Percentiles rank a stretch among this genome's conserved stretches.
phyloP scores from a whole-genome alignment of 1,139 yeast genomes.

The Cylindricascospora bacillispora region DNA sequence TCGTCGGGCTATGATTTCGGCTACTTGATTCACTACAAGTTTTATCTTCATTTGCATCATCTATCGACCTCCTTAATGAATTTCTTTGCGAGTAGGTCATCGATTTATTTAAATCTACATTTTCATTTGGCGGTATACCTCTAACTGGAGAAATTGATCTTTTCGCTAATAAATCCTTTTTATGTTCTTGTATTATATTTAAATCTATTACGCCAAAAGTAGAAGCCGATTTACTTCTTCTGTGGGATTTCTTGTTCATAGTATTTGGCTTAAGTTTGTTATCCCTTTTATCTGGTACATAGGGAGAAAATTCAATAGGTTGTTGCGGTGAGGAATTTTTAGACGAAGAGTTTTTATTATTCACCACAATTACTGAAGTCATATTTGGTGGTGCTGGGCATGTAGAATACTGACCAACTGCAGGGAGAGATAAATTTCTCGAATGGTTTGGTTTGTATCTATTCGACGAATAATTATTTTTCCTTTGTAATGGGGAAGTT shows the following conservation, averaged over 20 bases:
- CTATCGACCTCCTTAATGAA: slow-evolving; percentile 4
- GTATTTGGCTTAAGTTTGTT: too few species aligned
- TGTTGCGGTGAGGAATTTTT: background rate
- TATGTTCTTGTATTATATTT: slow-evolving; percentile 15
- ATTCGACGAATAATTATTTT: background rate
- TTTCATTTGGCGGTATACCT: too few species aligned
- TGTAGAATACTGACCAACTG: too few species aligned
- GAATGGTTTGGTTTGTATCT: too few species aligned
- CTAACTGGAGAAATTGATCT: too few species aligned
- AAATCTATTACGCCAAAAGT: slow-evolving; percentile 24
- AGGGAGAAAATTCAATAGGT: background rate
- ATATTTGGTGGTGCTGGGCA: slow-evolving; percentile 2
- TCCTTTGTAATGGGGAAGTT: slow-evolving; percentile 1
- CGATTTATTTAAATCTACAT: too few species aligned
- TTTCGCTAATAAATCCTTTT: too few species aligned
- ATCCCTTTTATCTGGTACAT: too few species aligned
- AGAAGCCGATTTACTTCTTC: slow-evolving; percentile 19
- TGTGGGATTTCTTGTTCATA: slow-evolving; percentile 12
- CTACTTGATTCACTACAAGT: slow-evolving; percentile 25
- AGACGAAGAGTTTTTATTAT: background rate
- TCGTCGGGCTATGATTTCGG: slow-evolving; percentile 12
- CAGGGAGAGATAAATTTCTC: slow-evolving; percentile 1
- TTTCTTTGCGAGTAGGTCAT: slow-evolving; percentile 2
- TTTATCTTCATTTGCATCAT: slow-evolving; percentile 16
- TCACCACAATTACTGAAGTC: slow-evolving; percentile 2